phyloP scores from a whole-genome alignment of 129 eudicot genomes.

The Heracleum sosnowskyi region DNA sequence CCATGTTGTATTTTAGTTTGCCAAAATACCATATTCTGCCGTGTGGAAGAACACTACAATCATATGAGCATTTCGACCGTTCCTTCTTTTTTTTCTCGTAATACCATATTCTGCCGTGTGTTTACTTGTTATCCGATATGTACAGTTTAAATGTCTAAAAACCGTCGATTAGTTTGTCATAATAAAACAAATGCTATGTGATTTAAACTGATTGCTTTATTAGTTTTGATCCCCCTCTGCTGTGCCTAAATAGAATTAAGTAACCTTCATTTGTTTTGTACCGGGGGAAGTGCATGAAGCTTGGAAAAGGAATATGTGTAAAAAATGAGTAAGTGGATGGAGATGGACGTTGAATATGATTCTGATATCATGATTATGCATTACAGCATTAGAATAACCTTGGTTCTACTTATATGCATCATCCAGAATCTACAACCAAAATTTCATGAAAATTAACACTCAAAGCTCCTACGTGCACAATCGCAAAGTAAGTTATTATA shows the following conservation, averaged over 20 bases:
- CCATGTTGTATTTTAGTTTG: not conserved
- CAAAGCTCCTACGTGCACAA: not conserved
- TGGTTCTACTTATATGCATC: not conserved
- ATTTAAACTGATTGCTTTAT: no score
- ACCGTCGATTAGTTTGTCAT: not conserved
- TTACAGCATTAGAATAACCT: constrained; percentile 7
- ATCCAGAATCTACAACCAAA: not conserved
- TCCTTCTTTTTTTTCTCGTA: no score
- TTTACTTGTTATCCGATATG: no score
- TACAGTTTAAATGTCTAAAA: no score
- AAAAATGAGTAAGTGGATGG: not conserved
- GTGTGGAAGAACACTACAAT: no score
- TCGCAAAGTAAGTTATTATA: not conserved
- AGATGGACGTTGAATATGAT: constrained; percentile 6
- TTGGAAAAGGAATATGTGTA: not conserved
- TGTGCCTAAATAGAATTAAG: not conserved
- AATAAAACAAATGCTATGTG: no score
- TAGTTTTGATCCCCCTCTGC: no score
- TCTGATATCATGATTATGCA: not conserved
- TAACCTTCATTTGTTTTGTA: no score
- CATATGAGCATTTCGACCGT: not conserved
- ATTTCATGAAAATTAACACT: not conserved
- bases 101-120: no score
- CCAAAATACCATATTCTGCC: constrained; percentile 5
- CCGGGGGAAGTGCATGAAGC: no score